Percentiles rank a stretch among this genome's conserved stretches.
Evolutionary conservation across 352 stramenopile species (phyloP).

Genomic region (Salisapilia sapeloensis): DNA sequence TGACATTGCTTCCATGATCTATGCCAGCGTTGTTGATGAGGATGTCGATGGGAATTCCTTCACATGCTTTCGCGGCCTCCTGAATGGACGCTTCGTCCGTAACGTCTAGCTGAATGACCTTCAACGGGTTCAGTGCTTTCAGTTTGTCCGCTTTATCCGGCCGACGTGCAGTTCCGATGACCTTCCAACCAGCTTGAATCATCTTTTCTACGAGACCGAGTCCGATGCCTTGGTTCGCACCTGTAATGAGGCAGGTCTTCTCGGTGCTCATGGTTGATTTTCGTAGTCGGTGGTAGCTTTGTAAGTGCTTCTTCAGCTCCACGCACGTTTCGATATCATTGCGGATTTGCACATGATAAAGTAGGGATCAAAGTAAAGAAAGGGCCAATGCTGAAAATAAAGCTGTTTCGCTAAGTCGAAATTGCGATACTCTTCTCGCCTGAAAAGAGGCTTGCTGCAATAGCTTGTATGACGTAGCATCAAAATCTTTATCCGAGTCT

Average conservation of each 20-base stretch:
- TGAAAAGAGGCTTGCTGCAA: too few species aligned
- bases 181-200: conserved; percentile 10
- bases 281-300: too few species aligned
- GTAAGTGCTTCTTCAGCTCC: too few species aligned
- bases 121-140: conserved; percentile 15
- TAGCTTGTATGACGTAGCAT: too few species aligned
- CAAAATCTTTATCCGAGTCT: too few species aligned
- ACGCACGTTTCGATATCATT: too few species aligned
- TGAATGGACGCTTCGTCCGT: conserved; percentile 32
- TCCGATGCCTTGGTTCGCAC: conserved; percentile 14
- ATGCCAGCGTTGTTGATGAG: conserved; percentile 69
- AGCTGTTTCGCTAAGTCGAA: too few species aligned
- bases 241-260: conserved; percentile 19
- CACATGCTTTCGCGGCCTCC: conserved; percentile 12
- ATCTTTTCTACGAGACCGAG: conserved; percentile 13
- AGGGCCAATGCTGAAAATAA: too few species aligned
- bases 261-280: conserved; percentile 7
- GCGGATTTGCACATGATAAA: too few species aligned
- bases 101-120: conserved; percentile 33
- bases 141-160: conserved; percentile 11
- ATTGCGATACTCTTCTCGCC: too few species aligned
- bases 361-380: too few species aligned
- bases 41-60: conserved; percentile 26
- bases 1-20: conserved; percentile 7
- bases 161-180: conserved; percentile 11